Evolutionary conservation across 768 basidiomycete genomes (phyloP), one percentile per base, ranked within the genome.

Genomic region (Tylopilus intermedius): DNA sequence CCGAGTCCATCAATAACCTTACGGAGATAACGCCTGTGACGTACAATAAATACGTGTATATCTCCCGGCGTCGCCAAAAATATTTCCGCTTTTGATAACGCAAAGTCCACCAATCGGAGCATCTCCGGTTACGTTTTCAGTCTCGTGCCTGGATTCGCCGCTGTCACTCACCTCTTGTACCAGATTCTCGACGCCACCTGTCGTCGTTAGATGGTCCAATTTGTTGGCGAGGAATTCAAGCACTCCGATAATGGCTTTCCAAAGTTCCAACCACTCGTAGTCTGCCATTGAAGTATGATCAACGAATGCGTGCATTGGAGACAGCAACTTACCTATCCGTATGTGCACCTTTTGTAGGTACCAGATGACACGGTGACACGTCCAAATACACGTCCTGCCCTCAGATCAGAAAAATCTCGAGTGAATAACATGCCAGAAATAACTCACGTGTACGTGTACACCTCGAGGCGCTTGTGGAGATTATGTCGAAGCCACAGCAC

Each of bases 401-500:
- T 53, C 6, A 45, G 27, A 43, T 56, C 32, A 53, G 54, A 35
- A 35, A 46, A 22, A 37, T 26, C 24, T 39, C 33, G 1, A 18
- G 41, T 14, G 22, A 14, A 7, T 18, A 13, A 15, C 24, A 46
- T 18, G 18, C 14, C 11, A 7, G 21, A 47, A 43, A 30, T 11
- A 18, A 66, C 81, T 42, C 58, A 84, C 86, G 72, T 67, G 58
- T 84, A 86, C 6, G 78, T 77, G 27, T 74, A 69, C 0, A 79
- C 76, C 52, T 86, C 81, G 5, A 87, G 67, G 27, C 72, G 76
- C 58, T 78, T 84, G 51, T 86, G 82, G 29, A 88, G 67, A 61
- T 86, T 86, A 58, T 88, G 85, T 15, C 83, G 79, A 26, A 86
- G 65, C 83, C 84, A 88, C 13, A 88, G 71, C 6, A 83, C 73